Base-by-base conservation (phyloP, 768 basidiomycete genomes). In the Pulveroboletus frians region DNA sequence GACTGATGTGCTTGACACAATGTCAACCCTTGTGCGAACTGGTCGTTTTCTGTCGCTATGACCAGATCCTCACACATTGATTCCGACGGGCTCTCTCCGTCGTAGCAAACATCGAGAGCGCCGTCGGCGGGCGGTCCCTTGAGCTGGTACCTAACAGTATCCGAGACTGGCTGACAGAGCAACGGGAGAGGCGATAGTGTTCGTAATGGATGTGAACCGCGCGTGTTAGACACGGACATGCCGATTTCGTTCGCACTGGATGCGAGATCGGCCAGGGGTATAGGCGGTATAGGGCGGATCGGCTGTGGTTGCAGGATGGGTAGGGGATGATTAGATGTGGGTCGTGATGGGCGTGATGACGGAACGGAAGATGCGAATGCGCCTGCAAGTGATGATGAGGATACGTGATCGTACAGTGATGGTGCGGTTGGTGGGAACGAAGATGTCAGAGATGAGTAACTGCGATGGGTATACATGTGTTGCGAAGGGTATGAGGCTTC, bases 81-180 rank as follows among this genome's bases (percentile, higher is more conserved):
- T 38, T 51, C 55, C 14, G 63, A 49, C 23, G 40, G 18, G 45
- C 47, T 35, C 17, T 55, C 57, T 9, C 36, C 49, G 14, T 55
- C 55, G 42, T 53, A 59, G 40, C 47, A 40, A 20, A 27, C 52
- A 29, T 32, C 53, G 4, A 30, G n/a, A 29, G 48, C 32, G 43
- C 43, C 43, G 41, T 50, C 9, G 10, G 44, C n/a, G n/a, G 40
- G 29, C 11, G 48, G 26, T 29, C 46, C 47, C 44, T 57, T 61
- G 45, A 68, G 38, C 18, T 64, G 68, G 48, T 67, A 69, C 46
- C 66, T 46, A 40, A 67, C 32, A 9, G 56, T 57, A 40, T 67
- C 66, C 18, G 68, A 69, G 3, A 67, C 68, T 3, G 66, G 66
- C 47, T 68, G 66, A 37, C 66, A 67, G 37, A 67, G 68, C 47